Evolutionary conservation across 2,329 filamentous ascomycete genomes (phyloP).

Genomic region (Remersonia thermophila): DNA sequence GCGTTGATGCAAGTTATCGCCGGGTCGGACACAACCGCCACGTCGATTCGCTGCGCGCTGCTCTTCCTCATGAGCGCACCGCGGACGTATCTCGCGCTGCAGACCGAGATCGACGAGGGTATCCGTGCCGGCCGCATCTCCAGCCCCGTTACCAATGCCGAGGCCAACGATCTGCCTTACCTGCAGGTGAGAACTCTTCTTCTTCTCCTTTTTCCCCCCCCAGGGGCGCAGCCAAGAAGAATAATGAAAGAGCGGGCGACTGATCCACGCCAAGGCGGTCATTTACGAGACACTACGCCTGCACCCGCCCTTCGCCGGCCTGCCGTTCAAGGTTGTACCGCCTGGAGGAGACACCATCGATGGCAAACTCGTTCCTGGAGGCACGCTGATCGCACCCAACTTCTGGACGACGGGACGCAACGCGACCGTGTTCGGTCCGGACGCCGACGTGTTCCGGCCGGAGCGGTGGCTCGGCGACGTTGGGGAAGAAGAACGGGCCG

Average conservation of each 20-base stretch:
- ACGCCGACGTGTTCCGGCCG: slow-evolving; percentile 31
- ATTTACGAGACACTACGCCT: slow-evolving; percentile 18
- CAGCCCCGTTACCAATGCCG: slow-evolving; percentile 8
- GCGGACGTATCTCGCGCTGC: slow-evolving; percentile 14
- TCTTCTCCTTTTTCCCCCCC: no score
- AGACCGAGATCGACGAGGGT: slow-evolving; percentile 12
- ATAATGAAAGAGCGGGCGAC: no score
- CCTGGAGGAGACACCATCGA: slow-evolving; percentile 20
- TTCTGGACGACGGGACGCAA: slow-evolving; percentile 11
- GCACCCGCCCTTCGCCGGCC: slow-evolving; percentile 13
- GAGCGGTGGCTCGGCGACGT: slow-evolving; percentile 30
- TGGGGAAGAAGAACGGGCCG: background rate
- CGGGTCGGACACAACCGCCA: slow-evolving; percentile 21
- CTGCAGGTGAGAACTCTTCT: slow-evolving; percentile 8
- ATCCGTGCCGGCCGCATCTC: slow-evolving; percentile 8
- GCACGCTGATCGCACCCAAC: slow-evolving; percentile 17
- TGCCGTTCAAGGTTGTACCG: slow-evolving; percentile 19
- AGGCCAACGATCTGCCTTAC: slow-evolving; percentile 13
- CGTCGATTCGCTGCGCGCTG: slow-evolving; percentile 17
- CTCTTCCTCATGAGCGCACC: slow-evolving; percentile 19
- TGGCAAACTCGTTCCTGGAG: slow-evolving; percentile 21
- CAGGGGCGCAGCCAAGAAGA: no score
- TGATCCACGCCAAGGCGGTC: slow-evolving; percentile 8
- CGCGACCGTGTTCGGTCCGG: slow-evolving; percentile 22
- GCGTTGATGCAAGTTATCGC: slow-evolving; percentile 16